These are phyloP conservation scores for Talaromyces liani DNA, from an alignment of 495 filamentous ascomycete species.

Conservation along the genomic window DNA sequence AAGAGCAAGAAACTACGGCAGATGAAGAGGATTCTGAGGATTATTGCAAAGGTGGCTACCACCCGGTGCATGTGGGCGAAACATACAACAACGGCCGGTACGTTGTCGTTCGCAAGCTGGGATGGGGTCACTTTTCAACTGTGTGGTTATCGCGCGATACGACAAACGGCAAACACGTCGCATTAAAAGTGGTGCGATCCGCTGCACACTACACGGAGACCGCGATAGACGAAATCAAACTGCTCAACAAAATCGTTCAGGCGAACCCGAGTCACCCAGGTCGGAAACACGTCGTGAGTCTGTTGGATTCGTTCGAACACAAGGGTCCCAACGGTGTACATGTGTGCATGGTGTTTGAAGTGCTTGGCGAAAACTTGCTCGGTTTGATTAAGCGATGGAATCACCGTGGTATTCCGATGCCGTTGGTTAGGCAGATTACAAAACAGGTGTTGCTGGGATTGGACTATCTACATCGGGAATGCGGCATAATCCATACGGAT, in stretches of 20 bases:
- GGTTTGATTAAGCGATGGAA: slow-evolving; percentile 98
- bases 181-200: slow-evolving; percentile 93
- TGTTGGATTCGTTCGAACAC: slow-evolving; percentile 95
- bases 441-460: slow-evolving; percentile 94
- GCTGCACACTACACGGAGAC: slow-evolving; percentile 98
- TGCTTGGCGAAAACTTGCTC: slow-evolving; percentile 89
- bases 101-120: slow-evolving; percentile 91
- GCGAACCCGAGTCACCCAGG: slow-evolving; percentile 92
- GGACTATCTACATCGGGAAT: slow-evolving; percentile 95
- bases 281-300: slow-evolving; percentile 86
- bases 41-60: slow-evolving; percentile 98
- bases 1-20: slow-evolving; percentile 84
- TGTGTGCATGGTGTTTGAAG: slow-evolving; percentile 99
- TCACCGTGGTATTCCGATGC: slow-evolving; percentile 92
- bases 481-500: slow-evolving; percentile 98
- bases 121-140: slow-evolving; percentile 98
- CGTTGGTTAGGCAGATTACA: slow-evolving; percentile 94
- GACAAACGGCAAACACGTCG: slow-evolving; percentile 85
- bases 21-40: slow-evolving; percentile 99
- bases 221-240: slow-evolving; percentile 97
- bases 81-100: slow-evolving; percentile 97
- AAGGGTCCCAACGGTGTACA: slow-evolving; percentile 94
- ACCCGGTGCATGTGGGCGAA: slow-evolving; percentile 88
- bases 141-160: slow-evolving; percentile 97
- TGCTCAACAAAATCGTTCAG: slow-evolving; percentile 91